These are phyloP conservation scores for Melampsora americana DNA, from an alignment of 1,284 basidiomycete species.

Conservation along the genomic window DNA sequence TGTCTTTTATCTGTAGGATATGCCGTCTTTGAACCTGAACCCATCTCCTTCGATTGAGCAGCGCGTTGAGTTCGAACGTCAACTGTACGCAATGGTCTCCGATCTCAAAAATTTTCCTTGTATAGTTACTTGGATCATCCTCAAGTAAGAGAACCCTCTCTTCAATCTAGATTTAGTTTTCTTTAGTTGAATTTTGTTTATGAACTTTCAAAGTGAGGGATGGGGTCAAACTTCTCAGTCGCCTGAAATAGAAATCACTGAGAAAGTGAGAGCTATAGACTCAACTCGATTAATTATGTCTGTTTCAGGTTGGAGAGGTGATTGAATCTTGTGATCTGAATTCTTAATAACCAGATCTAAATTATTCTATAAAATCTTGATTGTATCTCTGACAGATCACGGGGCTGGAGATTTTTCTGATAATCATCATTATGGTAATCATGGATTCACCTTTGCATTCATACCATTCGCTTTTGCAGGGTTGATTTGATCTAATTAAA, in stretches of 20 bases:
- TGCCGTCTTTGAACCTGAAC: slow-evolving; percentile 12
- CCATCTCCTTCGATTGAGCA: slow-evolving; percentile 16
- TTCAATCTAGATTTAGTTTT: too few species aligned
- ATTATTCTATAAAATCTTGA: not conserved
- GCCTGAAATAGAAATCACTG: slow-evolving; percentile 26
- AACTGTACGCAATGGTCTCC: slow-evolving; percentile 16
- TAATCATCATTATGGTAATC: slow-evolving; percentile 39
- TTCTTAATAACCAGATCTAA: not conserved
- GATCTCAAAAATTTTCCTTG: slow-evolving; percentile 10
- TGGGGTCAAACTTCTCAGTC: slow-evolving; percentile 21
- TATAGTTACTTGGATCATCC: slow-evolving; percentile 25
- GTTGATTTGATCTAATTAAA: not conserved
- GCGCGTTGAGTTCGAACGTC: slow-evolving; percentile 25
- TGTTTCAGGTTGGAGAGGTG: slow-evolving; percentile 34
- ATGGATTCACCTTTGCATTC: too few species aligned
- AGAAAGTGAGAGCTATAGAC: slow-evolving; percentile 14
- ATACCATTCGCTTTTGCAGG: too few species aligned
- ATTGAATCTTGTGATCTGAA: not conserved
- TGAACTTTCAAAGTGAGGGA: slow-evolving; percentile 19
- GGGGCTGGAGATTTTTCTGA: slow-evolving; percentile 37
- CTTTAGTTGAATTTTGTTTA: not conserved
- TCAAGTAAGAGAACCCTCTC: too few species aligned
- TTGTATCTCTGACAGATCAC: slow-evolving; percentile 1
- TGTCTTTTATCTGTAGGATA: slow-evolving; percentile 18
- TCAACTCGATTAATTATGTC: slow-evolving; percentile 19